A percentile compares a stretch with the other conserved stretches of the same genome.
These are phyloP conservation scores for Tagetes erecta DNA, from an alignment of 129 eudicot genomes.

Conservation along the genomic window DNA sequence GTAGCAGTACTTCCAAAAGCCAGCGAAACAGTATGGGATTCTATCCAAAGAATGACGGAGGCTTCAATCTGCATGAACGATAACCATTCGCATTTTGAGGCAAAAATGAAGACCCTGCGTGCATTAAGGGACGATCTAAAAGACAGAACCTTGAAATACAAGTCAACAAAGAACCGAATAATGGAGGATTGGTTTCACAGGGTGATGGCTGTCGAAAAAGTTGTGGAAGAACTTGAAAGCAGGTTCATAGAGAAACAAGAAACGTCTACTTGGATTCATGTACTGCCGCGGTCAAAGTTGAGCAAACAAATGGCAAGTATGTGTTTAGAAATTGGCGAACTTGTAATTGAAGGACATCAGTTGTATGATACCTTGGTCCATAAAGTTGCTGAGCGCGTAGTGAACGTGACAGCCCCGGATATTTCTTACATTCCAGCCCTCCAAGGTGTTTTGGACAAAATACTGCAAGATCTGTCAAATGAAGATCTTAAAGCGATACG, in stretches of 20 bases:
- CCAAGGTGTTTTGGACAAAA: slow-evolving; percentile 19
- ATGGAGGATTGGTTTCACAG: slow-evolving; percentile 34
- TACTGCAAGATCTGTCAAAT: slow-evolving; percentile 14
- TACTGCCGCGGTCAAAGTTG: slow-evolving; percentile 14
- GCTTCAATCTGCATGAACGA: slow-evolving; percentile 25
- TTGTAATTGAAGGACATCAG: slow-evolving; percentile 11
- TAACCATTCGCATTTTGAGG: slow-evolving; percentile 24
- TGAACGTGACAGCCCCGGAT: slow-evolving; percentile 25
- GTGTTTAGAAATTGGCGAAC: slow-evolving; percentile 17
- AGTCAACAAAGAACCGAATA: slow-evolving; percentile 29
- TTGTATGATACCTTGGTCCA: slow-evolving; percentile 29
- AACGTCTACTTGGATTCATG: slow-evolving; percentile 24
- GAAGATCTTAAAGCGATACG: slow-evolving; percentile 27
- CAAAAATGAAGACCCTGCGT: slow-evolving; percentile 27
- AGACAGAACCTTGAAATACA: slow-evolving; percentile 30
- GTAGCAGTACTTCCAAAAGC: slow-evolving; percentile 21
- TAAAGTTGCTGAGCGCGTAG: slow-evolving; percentile 27
- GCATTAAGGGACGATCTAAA: slow-evolving; percentile 30
- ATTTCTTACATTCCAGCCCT: slow-evolving; percentile 32
- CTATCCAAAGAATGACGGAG: slow-evolving; percentile 21
- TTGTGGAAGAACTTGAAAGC: slow-evolving; percentile 27
- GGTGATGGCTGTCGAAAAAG: slow-evolving; percentile 30
- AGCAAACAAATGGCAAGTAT: slow-evolving; percentile 27
- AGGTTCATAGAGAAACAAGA: slow-evolving; percentile 17
- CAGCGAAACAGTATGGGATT: slow-evolving; percentile 31